These are phyloP conservation scores for sunflower (Helianthus annuus) DNA, from an alignment of 129 eudicot species.

Conservation along the genomic window HanXRQr2.0-SUNRISE NC_035447.2:113558773-113559272, in stretches of 20 bases:
- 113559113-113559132: constrained; percentile 90
- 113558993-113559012: neutral
- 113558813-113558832: constrained; percentile 18
- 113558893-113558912: neutral
- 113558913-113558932: neutral
- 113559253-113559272: constrained; percentile 13
- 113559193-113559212: constrained; percentile 97
- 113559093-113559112: constrained; percentile 97
- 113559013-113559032: neutral
- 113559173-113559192: constrained; percentile 86
- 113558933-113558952: neutral
- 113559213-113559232: constrained; percentile 45
- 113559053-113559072: neutral
- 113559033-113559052: constrained; percentile 16
- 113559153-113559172: constrained; percentile 91
- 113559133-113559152: constrained; percentile 91
- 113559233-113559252: constrained; percentile 5
- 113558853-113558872: constrained; percentile 12
- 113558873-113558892: constrained; percentile 3
- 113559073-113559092: constrained; percentile 85
- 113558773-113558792: constrained; percentile 11
- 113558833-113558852: neutral
- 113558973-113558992: neutral
- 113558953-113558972: constrained; percentile 2
- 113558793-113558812: constrained; percentile 17